Conservation (phyloP, 306 rosid species). For the Macrotyloma uniflorum region DNA sequence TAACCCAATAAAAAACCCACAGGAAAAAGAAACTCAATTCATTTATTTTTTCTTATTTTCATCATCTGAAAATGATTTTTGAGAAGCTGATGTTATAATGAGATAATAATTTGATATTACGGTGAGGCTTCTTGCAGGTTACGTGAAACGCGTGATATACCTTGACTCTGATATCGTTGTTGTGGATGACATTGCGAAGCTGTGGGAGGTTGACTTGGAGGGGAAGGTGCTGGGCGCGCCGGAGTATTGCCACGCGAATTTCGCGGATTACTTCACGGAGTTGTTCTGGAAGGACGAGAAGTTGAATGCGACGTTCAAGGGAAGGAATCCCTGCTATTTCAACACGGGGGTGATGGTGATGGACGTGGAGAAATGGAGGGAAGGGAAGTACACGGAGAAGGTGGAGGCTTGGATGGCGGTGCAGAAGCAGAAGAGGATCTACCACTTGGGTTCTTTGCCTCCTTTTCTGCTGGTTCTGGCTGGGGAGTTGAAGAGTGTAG, state of each 20-base stretch:
- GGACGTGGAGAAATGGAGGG: slow-evolving; percentile 74
- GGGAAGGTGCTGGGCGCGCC: slow-evolving; percentile 87
- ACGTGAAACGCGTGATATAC: slow-evolving; percentile 71
- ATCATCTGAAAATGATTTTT: no score
- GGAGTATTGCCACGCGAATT: slow-evolving; percentile 81
- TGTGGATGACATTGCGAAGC: slow-evolving; percentile 73
- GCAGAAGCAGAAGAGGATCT: slow-evolving; percentile 81
- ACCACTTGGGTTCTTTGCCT: slow-evolving; percentile 83
- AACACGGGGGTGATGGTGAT: slow-evolving; percentile 92
- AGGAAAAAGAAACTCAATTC: no score
- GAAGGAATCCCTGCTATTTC: slow-evolving; percentile 72
- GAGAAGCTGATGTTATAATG: no score
- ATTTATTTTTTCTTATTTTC: no score
- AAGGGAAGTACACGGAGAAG: slow-evolving; percentile 55
- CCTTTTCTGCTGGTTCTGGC: slow-evolving; percentile 82
- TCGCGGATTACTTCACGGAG: slow-evolving; percentile 66
- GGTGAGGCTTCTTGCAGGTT: not conserved
- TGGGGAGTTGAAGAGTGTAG: slow-evolving; percentile 68
- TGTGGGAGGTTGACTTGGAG: slow-evolving; percentile 76
- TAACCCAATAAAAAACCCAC: no score
- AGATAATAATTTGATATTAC: no score
- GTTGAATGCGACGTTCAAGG: slow-evolving; percentile 49
- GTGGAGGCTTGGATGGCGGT: slow-evolving; percentile 84
- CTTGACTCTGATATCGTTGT: slow-evolving; percentile 82
- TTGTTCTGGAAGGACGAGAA: slow-evolving; percentile 60